Evolutionary conservation across 208 protist species (phyloP).

Genomic region (Leishmania mexicana): DNA sequence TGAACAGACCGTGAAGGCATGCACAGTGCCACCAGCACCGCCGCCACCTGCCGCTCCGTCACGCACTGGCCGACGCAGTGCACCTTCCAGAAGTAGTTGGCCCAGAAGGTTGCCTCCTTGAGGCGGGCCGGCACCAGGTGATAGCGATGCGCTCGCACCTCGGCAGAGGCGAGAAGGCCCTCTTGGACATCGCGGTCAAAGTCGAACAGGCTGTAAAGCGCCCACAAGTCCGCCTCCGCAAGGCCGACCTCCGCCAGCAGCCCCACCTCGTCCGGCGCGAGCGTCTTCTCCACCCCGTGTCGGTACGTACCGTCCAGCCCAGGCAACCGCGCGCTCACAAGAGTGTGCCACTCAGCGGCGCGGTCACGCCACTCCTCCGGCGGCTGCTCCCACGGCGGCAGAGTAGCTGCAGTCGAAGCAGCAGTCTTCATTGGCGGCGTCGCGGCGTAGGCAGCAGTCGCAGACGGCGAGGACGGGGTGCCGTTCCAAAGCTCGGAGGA

Average conservation of each 20-base stretch:
- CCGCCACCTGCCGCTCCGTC: slow-evolving; percentile 57
- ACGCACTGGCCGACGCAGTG: slow-evolving; percentile 63
- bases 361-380: slow-evolving; percentile 61
- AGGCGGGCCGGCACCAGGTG: slow-evolving; percentile 67
- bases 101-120: slow-evolving; percentile 81
- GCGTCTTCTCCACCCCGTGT: slow-evolving; percentile 51
- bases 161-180: slow-evolving; percentile 45
- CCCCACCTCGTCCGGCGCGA: slow-evolving; percentile 52
- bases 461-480: background rate
- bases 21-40: slow-evolving; percentile 68
- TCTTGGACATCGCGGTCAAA: slow-evolving; percentile 71
- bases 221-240: slow-evolving; percentile 38
- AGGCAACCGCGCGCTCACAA: slow-evolving; percentile 48
- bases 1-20: slow-evolving; percentile 34
- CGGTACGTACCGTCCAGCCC: slow-evolving; percentile 67
- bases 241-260: slow-evolving; percentile 69
- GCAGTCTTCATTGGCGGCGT: background rate
- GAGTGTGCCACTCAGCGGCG: slow-evolving; percentile 53
- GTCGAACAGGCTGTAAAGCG: slow-evolving; percentile 45
- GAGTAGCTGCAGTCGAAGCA: background rate
- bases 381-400: slow-evolving; percentile 62
- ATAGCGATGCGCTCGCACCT: slow-evolving; percentile 65
- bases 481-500: slow-evolving; percentile 3
- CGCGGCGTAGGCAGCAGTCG: background rate
- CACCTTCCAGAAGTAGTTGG: slow-evolving; percentile 87